These are phyloP conservation scores for Rhizopus delemar DNA, from an alignment of 371 early-diverging fungal species.

Conservation along the genomic window DNA sequence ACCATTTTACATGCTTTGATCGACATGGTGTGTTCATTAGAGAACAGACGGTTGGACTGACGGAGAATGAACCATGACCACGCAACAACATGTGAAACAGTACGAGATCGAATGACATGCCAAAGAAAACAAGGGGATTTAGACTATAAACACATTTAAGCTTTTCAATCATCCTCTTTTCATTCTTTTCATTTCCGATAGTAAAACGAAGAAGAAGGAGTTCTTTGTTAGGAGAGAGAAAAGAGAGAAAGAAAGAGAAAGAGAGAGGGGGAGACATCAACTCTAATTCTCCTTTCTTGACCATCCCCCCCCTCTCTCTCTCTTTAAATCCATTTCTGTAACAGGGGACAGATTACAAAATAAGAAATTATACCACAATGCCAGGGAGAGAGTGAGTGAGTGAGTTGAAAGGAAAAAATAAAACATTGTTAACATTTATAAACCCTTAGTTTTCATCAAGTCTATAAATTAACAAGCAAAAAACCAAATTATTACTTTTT, in stretches of 20 bases:
- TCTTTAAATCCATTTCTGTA: neutral
- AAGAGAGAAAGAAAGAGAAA: neutral
- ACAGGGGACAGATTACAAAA: neutral
- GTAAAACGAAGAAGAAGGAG: neutral
- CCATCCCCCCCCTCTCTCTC: neutral
- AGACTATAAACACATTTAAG: neutral
- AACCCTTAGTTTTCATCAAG: neutral
- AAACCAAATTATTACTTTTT: slow-evolving; percentile 1
- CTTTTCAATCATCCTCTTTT: neutral
- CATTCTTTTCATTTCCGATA: slow-evolving; percentile 1
- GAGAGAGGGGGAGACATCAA: neutral
- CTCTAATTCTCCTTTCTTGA: neutral
- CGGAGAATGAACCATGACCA: slow-evolving; percentile 14
- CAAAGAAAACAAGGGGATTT: neutral
- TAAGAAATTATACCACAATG: too few relatives aligned
- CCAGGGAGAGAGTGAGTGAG: too few relatives aligned
- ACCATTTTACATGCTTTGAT: slow-evolving; percentile 11
- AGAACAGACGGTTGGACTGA: slow-evolving; percentile 13
- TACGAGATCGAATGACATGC: slow-evolving; percentile 21
- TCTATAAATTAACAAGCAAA: neutral
- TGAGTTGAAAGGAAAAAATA: neutral
- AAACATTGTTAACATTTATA: neutral
- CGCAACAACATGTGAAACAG: slow-evolving; percentile 24
- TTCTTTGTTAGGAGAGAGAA: neutral
- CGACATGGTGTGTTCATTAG: slow-evolving; percentile 7